Conservation (phyloP, 2,329 filamentous ascomycete genomes). For the Aspergillus neoniger region DNA sequence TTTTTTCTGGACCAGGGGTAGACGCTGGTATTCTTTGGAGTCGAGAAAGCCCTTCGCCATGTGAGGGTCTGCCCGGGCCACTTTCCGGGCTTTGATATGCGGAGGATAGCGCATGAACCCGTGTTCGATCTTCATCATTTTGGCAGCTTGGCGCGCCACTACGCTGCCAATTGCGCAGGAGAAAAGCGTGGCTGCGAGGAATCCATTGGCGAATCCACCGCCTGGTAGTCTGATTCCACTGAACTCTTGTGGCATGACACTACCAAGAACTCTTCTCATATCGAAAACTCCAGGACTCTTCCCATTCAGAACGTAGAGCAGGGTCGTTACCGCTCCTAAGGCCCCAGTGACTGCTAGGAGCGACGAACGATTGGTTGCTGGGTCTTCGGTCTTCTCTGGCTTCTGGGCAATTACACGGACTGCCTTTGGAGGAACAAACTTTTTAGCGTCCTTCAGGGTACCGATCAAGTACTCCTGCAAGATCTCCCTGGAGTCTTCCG, state of each 20-base stretch:
- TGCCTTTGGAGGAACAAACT: slow-evolving; percentile 21
- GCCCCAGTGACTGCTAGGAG: slow-evolving; percentile 23
- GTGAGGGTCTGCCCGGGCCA: slow-evolving; percentile 43
- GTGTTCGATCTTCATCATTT: slow-evolving; percentile 28
- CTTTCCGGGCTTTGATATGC: slow-evolving; percentile 45
- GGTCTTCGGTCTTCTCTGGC: slow-evolving; percentile 13
- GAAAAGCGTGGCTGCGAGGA: slow-evolving; percentile 23
- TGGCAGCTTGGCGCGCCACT: slow-evolving; percentile 17
- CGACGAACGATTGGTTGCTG: slow-evolving; percentile 29
- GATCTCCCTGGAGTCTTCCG: slow-evolving; percentile 46
- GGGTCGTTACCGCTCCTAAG: slow-evolving; percentile 33
- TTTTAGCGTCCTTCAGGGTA: slow-evolving; percentile 29
- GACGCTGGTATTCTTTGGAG: slow-evolving; percentile 49
- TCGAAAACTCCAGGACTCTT: slow-evolving; percentile 1
- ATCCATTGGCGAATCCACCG: slow-evolving; percentile 27
- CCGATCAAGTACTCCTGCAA: slow-evolving; percentile 41
- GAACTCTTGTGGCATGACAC: slow-evolving; percentile 4
- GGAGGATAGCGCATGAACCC: slow-evolving; percentile 34
- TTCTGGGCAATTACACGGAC: slow-evolving; percentile 25
- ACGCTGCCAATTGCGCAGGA: slow-evolving; percentile 15
- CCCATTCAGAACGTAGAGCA: slow-evolving; percentile 32
- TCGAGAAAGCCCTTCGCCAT: slow-evolving; percentile 52
- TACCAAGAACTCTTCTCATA: background rate
- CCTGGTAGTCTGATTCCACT: slow-evolving; percentile 9
- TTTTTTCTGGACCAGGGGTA: slow-evolving; percentile 45